Percentiles rank a stretch among this genome's conserved stretches.
Conservation (phyloP, 257 asterid species). For the Lithospermum erythrorhizon region DNA sequence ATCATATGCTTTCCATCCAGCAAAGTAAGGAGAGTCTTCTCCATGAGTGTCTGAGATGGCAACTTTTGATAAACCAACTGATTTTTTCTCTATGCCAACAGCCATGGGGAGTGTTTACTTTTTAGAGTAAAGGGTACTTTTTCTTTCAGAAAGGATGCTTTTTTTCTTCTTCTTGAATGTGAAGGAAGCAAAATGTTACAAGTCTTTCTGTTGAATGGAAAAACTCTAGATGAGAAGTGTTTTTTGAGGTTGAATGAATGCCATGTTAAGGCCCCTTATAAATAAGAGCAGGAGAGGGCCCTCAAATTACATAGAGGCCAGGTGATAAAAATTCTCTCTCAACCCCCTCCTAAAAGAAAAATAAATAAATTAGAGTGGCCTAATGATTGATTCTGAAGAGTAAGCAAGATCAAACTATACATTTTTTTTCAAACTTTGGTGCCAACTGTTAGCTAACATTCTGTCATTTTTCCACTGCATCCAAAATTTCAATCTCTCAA, state of each 20-base stretch:
- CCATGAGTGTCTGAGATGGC: conserved; percentile 79
- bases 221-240: neutral
- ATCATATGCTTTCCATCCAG: conserved; percentile 92
- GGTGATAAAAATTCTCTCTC: neutral
- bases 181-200: conserved; percentile 1
- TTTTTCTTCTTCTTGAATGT: neutral
- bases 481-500: conserved; percentile 38
- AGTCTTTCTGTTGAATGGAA: conserved; percentile 7
- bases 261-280: conserved; percentile 21
- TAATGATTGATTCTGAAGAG: conserved; percentile 32
- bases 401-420: conserved; percentile 25
- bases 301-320: conserved; percentile 9
- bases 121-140: neutral
- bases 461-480: conserved; percentile 31
- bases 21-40: conserved; percentile 82
- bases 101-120: conserved; percentile 20
- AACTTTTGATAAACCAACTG: conserved; percentile 40
- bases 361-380: conserved; percentile 4
- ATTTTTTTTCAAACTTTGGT: conserved; percentile 10
- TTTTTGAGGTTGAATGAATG: conserved; percentile 10
- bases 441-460: conserved; percentile 52
- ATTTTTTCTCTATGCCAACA: conserved; percentile 23
- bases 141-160: neutral
- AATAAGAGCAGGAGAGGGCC: conserved; percentile 25
- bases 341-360: neutral